phyloP scores from a whole-genome alignment of 202 grass and related monocot species.

The Brachypodium distachyon region DNA sequence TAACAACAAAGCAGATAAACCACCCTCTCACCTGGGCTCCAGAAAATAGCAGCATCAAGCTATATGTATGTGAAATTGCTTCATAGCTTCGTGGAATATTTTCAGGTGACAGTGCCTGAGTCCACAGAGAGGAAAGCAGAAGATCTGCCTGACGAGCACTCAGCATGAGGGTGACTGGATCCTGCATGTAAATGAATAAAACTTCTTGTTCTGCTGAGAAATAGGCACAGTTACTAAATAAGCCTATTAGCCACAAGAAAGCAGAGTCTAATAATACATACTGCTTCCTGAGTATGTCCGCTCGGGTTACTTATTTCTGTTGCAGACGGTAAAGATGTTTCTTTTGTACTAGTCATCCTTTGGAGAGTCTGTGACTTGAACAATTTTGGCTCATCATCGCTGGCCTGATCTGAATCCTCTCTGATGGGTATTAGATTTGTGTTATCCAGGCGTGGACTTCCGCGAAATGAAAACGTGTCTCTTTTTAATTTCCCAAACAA shows the following conservation, averaged over 20 bases:
- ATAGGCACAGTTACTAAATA: neutral
- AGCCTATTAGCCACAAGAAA: slow-evolving; percentile 4
- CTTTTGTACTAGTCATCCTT: slow-evolving; percentile 39
- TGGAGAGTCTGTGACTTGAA: slow-evolving; percentile 50
- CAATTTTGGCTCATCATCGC: slow-evolving; percentile 39
- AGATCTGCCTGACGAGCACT: slow-evolving; percentile 60
- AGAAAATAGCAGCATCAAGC: slow-evolving; percentile 93
- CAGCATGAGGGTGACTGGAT: slow-evolving; percentile 59
- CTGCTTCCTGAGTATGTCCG: slow-evolving; percentile 40
- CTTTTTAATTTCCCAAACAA: slow-evolving; percentile 91
- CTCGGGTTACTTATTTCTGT: slow-evolving; percentile 30
- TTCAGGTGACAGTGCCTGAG: slow-evolving; percentile 66
- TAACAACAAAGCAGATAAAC: neutral
- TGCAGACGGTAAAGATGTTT: slow-evolving; percentile 24
- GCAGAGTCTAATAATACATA: slow-evolving; percentile 9
- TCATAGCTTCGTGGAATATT: slow-evolving; percentile 80
- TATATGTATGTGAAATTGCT: slow-evolving; percentile 92
- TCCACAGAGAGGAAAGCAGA: slow-evolving; percentile 90
- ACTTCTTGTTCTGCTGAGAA: slow-evolving; percentile 1
- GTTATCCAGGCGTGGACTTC: slow-evolving; percentile 35
- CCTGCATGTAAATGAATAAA: slow-evolving; percentile 47
- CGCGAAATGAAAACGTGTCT: slow-evolving; percentile 56
- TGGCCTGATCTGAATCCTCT: slow-evolving; percentile 41
- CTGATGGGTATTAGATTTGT: slow-evolving; percentile 36
- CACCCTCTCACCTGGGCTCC: slow-evolving; percentile 49